Evolutionary conservation across 306 rosid species (phyloP), one percentile per base, ranked within the genome.

Genomic region (Vicia faba): DNA sequence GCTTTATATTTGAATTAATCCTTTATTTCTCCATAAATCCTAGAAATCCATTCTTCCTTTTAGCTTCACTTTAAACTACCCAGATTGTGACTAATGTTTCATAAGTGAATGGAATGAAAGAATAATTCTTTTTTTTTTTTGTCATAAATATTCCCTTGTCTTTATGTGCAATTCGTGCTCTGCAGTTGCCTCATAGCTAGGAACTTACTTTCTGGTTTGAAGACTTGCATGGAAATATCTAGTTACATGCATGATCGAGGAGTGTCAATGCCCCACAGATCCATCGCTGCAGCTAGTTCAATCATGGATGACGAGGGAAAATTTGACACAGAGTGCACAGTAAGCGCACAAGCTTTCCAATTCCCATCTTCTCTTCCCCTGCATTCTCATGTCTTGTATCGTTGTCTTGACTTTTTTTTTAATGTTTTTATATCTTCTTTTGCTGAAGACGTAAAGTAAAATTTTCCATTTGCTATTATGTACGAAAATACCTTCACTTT

Each of bases 181-280:
- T 87, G 80, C 89, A 93, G 99, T 74, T 90, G 99, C 82, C 99
- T 93, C 80, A 90, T 90, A 79, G 87, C 97, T 61, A 88, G 99
- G 76, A 93, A 93, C 85, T 83, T 93, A 65, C 97, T 93, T 75
- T 88, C 99, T 83, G 97, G 97, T 66, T 82, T 86, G 71, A 90
- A 78, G 85, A 90, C 95, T 78, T 93, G 99, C 81, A 28, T 69
- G 72, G 99, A 93, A 79, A 89, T 93, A 73, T 79, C 83, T 72
- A 79, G 67, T 60, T 93, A 86, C 81, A 93, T 90, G 99, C 82
- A 85, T 55, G 79, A 80, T 63, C 87, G 89, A 68, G 93, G 83
- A 75, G 85, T 80, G 29, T 83, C 90, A 66, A 61, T 82, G 73
- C 77, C 82, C 50, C 70, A 69, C 20, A 73, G 80, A 66, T 83